phyloP scores from a whole-genome alignment of 495 filamentous ascomycete genomes.

The Lentithecium fluviatile region DNA sequence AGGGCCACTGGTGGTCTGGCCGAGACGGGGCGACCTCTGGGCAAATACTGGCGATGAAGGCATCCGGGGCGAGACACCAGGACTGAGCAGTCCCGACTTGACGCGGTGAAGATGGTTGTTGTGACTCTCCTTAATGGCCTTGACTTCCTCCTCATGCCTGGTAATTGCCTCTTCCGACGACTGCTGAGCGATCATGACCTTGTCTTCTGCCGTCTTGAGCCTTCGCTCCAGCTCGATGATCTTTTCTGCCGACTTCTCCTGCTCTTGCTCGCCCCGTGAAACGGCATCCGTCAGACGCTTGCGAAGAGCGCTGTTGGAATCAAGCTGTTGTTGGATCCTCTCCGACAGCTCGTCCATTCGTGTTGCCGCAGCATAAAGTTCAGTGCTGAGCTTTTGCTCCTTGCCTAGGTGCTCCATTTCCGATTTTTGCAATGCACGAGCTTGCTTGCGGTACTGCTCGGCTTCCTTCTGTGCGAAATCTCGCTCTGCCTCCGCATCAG shows the following conservation, averaged over 20 bases:
- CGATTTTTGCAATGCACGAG: conserved; percentile 60
- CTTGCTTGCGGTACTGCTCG: conserved; percentile 57
- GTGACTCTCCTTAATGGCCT: conserved; percentile 71
- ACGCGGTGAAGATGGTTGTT: conserved; percentile 74
- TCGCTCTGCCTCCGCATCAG: conserved; percentile 67
- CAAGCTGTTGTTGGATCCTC: conserved; percentile 75
- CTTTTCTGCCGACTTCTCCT: conserved; percentile 70
- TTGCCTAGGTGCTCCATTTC: conserved; percentile 63
- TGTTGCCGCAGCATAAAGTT: conserved; percentile 67
- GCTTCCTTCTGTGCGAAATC: conserved; percentile 64
- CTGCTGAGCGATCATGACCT: conserved; percentile 77
- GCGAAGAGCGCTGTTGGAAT: conserved; percentile 70
- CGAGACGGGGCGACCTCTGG: conserved; percentile 56
- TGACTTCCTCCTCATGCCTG: conserved; percentile 83
- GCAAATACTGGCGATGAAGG: conserved; percentile 66
- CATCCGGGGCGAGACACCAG: conserved; percentile 46
- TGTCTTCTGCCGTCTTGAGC: conserved; percentile 79
- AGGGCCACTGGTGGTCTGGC: conserved; percentile 57
- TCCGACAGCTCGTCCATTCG: conserved; percentile 73
- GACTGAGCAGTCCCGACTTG: conserved; percentile 47
- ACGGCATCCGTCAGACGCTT: conserved; percentile 83
- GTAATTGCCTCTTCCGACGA: conserved; percentile 78
- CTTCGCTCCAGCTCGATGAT: conserved; percentile 80
- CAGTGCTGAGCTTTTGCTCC: conserved; percentile 60
- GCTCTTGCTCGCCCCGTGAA: conserved; percentile 79